Percentiles rank a stretch among this genome's conserved stretches.
phyloP scores from a whole-genome alignment of 1,139 yeast genomes.

The Candida anutae region DNA sequence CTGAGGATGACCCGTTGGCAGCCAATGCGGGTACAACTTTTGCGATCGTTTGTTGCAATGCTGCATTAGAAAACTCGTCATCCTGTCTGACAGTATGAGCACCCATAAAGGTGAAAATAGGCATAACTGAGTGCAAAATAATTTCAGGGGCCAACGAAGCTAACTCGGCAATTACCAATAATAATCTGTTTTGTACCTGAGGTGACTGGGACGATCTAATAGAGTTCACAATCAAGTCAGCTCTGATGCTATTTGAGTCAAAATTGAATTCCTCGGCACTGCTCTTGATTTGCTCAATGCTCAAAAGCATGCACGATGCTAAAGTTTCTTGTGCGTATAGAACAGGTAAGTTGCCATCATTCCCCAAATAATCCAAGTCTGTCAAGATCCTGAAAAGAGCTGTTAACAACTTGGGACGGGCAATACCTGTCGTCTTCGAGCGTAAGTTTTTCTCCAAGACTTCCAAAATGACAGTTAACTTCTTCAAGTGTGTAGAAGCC shows the following conservation, averaged over 20 bases:
- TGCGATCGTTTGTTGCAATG: slow-evolving; percentile 84
- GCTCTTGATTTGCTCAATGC: slow-evolving; percentile 45
- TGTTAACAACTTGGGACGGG: slow-evolving; percentile 43
- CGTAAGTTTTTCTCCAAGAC: slow-evolving; percentile 51
- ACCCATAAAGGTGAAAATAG: slow-evolving; percentile 98
- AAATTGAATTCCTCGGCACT: slow-evolving; percentile 18
- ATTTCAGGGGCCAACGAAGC: slow-evolving; percentile 88
- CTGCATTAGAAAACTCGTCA: slow-evolving; percentile 88
- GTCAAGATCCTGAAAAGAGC: slow-evolving; percentile 66
- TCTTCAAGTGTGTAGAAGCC: slow-evolving; percentile 73
- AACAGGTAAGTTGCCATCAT: slow-evolving; percentile 87
- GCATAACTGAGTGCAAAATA: slow-evolving; percentile 94
- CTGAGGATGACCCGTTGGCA: slow-evolving; percentile 43
- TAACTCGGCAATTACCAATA: slow-evolving; percentile 78
- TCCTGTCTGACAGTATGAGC: slow-evolving; percentile 95
- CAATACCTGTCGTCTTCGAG: slow-evolving; percentile 14
- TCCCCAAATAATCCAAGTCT: slow-evolving; percentile 81
- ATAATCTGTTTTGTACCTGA: slow-evolving; percentile 83
- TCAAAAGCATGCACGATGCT: slow-evolving; percentile 76
- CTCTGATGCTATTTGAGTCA: slow-evolving; percentile 70
- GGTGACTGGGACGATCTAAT: slow-evolving; percentile 87
- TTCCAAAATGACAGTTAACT: slow-evolving; percentile 73
- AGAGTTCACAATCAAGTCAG: slow-evolving; percentile 85
- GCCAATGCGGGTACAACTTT: slow-evolving; percentile 90
- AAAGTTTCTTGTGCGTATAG: slow-evolving; percentile 85